Base-by-base conservation (phyloP, 768 basidiomycete species). In the Pleurotus salmoneostramineus region DNA sequence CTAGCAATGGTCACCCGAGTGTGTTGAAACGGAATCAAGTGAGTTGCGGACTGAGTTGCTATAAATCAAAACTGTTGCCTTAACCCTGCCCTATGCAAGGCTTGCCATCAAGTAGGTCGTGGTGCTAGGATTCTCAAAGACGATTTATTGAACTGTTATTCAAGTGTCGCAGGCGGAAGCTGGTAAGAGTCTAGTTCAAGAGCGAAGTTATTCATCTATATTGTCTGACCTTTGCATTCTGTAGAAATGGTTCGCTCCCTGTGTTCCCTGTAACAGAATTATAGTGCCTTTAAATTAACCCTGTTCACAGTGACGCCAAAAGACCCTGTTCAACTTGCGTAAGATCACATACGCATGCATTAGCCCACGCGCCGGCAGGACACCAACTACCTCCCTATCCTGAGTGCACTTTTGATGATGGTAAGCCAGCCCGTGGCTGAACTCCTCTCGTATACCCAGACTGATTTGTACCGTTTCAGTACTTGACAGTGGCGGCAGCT, bases 321-420 rank as follows among this genome's bases (percentile, higher is more conserved):
- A 74, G 85, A 43, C 89, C 89, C 4, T 91, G 89, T 65, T 85
- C 88, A 31, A 91, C 89, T 2, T 91, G 89, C 65, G 75, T 85
- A 58, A 82, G 89, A 34, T 90, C 88, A 17, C 88, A 89, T 74
- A 77, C 85, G 1, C 86, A 90, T 71, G 82, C 87, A 6, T 66
- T 82, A 54, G 77, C 80, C 10, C 87, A 87, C 70, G 81, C 86
- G 10, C 75, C 81, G 1, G 77, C 85, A 32, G 85, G 84, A 42
- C 73, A 75, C 1, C 71, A 72, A 47, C 63, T 86, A 46, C 83
- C 87, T 0, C 65, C 79, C 0, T 74, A 72, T 47, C 87, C 85
- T 10, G 84, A 87, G 56, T 91, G 89, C 65, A 90, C 88, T n/a
- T 91, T 83, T 60, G 89, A 90, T 62, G 89, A 91, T 61, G 72